Conservation (phyloP, 116 monocot genomes). For the Phalaenopsis hybrid region DNA sequence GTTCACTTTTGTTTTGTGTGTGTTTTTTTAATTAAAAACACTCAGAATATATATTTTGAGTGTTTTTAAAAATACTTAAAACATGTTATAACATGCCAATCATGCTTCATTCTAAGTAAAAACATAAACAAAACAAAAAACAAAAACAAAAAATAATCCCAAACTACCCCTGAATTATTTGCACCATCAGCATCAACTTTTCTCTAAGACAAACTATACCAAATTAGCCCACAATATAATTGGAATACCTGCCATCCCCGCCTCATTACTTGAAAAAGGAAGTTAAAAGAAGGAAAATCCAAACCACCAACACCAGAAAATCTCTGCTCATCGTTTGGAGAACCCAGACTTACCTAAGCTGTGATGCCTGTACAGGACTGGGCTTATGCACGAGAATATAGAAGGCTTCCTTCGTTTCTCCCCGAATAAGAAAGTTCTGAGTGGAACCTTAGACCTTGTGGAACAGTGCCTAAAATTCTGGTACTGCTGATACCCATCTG, state of each 20-base stretch:
- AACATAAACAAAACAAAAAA: too few relatives aligned
- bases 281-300: not conserved
- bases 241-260: not conserved
- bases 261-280: not conserved
- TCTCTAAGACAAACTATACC: not conserved
- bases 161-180: not conserved
- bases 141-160: too few relatives aligned
- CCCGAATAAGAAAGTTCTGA: slow-evolving; percentile 46
- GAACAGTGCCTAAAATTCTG: slow-evolving; percentile 28
- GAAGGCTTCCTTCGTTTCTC: slow-evolving; percentile 43
- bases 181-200: not conserved
- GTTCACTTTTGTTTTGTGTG: too few relatives aligned
- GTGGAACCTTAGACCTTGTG: slow-evolving; percentile 28
- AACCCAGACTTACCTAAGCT: slow-evolving; percentile 13
- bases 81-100: too few relatives aligned
- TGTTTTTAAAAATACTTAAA: too few relatives aligned
- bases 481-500: slow-evolving; percentile 9
- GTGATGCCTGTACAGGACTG: slow-evolving; percentile 25
- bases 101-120: too few relatives aligned
- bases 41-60: too few relatives aligned
- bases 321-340: not conserved
- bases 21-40: too few relatives aligned
- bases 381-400: slow-evolving; percentile 49
- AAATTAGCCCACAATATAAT: too few relatives aligned
- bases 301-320: not conserved